Conservation (phyloP, 331 rosid genomes). For the Rhamnella rubrinervis region DNA sequence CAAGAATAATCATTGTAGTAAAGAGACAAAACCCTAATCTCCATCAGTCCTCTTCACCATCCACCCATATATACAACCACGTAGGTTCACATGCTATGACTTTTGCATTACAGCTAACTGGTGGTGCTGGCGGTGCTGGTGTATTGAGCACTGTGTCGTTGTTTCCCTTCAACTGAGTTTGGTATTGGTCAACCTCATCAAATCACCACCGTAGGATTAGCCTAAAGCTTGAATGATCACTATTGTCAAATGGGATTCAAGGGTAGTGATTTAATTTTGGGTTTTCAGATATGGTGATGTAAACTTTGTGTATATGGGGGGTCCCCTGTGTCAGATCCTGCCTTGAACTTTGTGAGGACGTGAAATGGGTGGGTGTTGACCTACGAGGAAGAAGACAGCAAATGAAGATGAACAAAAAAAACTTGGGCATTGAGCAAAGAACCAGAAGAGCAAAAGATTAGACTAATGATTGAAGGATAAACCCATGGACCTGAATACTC, state of each 20-base stretch:
- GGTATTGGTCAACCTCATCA: background rate
- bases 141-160: background rate
- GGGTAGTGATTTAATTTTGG: background rate
- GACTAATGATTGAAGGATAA: background rate
- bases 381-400: slow-evolving; percentile 22
- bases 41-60: slow-evolving; percentile 20
- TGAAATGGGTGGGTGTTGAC: slow-evolving; percentile 38
- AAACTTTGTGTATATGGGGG: slow-evolving; percentile 12
- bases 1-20: background rate
- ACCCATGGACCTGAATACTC: too few species aligned
- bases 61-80: slow-evolving; percentile 29
- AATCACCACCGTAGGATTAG: too few species aligned
- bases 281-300: background rate
- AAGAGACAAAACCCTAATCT: slow-evolving; percentile 26
- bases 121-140: background rate
- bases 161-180: slow-evolving; percentile 20
- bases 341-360: slow-evolving; percentile 24
- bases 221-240: too few species aligned
- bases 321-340: slow-evolving; percentile 33
- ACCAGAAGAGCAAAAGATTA: background rate
- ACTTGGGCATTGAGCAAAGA: background rate
- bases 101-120: slow-evolving; percentile 42
- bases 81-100: slow-evolving; percentile 27
- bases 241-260: too few species aligned
- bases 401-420: background rate